These are phyloP conservation scores for Suhomyces ambrosiae DNA, from an alignment of 1,139 yeast species.

Conservation along the genomic window DNA sequence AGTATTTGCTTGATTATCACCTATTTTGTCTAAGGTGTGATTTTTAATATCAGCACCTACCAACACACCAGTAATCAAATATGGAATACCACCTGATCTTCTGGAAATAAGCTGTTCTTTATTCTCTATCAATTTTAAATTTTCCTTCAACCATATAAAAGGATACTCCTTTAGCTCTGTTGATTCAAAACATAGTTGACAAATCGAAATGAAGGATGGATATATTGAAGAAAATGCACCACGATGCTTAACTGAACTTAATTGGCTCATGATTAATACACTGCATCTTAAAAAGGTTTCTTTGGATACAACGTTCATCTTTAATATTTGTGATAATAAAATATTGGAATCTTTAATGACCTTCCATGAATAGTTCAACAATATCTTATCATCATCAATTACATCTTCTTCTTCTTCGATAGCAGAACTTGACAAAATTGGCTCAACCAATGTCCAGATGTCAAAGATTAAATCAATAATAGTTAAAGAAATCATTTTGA, in stretches of 20 bases:
- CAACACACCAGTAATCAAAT: slow-evolving; percentile 69
- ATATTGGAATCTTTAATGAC: slow-evolving; percentile 75
- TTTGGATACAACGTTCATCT: slow-evolving; percentile 1
- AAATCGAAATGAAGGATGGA: slow-evolving; percentile 71
- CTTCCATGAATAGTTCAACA: slow-evolving; percentile 80
- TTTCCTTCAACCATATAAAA: slow-evolving; percentile 55
- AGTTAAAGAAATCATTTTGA: slow-evolving; percentile 7
- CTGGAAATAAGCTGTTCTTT: slow-evolving; percentile 75
- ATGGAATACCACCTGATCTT: slow-evolving; percentile 91
- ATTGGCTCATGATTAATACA: slow-evolving; percentile 60
- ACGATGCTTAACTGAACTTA: slow-evolving; percentile 76
- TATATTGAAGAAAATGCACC: slow-evolving; percentile 90
- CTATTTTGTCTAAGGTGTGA: neutral
- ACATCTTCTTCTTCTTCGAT: slow-evolving; percentile 38
- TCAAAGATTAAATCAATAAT: slow-evolving; percentile 21
- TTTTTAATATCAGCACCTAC: slow-evolving; percentile 40
- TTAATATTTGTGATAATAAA: slow-evolving; percentile 49
- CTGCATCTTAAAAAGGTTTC: slow-evolving; percentile 22
- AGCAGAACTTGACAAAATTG: slow-evolving; percentile 50
- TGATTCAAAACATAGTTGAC: slow-evolving; percentile 48
- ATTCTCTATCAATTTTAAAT: slow-evolving; percentile 52
- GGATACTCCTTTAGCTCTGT: slow-evolving; percentile 38
- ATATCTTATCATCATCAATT: slow-evolving; percentile 45
- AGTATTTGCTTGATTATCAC: too few relatives aligned
- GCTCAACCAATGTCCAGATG: slow-evolving; percentile 59